phyloP scores from a whole-genome alignment of 129 eudicot genomes.

The Flaveria linearis region DNA sequence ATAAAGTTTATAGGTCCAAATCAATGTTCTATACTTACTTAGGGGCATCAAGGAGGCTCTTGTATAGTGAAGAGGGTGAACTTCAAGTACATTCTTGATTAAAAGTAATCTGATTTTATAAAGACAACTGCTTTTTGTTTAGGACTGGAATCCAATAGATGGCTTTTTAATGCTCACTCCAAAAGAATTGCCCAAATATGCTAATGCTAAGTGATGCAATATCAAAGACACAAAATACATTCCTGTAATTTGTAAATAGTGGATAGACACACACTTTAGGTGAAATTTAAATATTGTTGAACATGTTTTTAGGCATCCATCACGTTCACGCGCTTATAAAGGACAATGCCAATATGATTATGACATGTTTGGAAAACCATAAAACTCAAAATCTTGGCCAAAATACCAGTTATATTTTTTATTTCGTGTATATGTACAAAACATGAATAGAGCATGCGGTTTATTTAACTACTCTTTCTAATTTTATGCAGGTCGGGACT shows the following conservation, averaged over 20 bases:
- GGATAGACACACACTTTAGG: neutral
- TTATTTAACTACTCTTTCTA: constrained; percentile 5
- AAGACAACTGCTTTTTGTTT: neutral
- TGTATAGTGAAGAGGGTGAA: neutral
- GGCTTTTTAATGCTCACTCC: neutral
- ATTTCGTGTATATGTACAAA: neutral
- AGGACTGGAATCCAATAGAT: neutral
- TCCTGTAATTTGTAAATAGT: neutral
- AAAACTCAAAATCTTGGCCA: neutral
- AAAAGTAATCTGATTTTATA: neutral
- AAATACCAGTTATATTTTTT: neutral
- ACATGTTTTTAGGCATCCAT: neutral
- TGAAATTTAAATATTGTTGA: neutral
- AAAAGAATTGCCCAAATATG: neutral
- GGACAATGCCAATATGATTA: neutral
- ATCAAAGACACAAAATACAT: neutral
- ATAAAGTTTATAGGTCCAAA: constrained; percentile 2
- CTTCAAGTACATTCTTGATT: neutral
- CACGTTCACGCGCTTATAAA: neutral
- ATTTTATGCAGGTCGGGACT: constrained; percentile 59
- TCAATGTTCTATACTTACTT: neutral
- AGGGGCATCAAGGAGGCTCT: neutral
- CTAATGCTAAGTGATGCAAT: neutral
- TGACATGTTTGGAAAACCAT: neutral
- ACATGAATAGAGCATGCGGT: neutral